Percentiles rank a stretch among this genome's conserved stretches.
Conservation (phyloP, 169 alveolate species). For the Babesia sp. region DNA sequence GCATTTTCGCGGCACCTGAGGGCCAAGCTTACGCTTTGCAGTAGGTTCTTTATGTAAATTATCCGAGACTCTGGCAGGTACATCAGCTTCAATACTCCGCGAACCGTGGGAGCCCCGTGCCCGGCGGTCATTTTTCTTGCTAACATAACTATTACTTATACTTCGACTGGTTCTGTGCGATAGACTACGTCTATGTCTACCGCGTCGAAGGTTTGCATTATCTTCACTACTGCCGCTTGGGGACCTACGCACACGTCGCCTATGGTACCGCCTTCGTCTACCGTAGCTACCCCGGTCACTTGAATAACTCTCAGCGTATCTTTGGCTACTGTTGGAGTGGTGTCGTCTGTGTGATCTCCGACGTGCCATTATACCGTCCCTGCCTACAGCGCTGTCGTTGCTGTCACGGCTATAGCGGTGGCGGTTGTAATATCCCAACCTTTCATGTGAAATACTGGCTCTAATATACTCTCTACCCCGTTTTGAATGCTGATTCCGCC, state of each 20-base stretch:
- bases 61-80: not conserved
- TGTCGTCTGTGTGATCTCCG: not conserved
- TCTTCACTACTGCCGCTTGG: not conserved
- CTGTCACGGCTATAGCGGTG: not conserved
- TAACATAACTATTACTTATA: not conserved
- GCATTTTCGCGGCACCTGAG: slow-evolving; percentile 35
- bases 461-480: no score
- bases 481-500: no score
- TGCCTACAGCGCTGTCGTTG: not conserved
- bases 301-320: not conserved
- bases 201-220: no score
- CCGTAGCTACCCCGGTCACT: not conserved
- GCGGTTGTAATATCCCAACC: no score
- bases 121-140: not conserved
- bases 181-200: no score
- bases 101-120: no score
- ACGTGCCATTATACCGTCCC: not conserved
- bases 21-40: slow-evolving; percentile 17
- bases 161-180: no score
- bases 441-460: no score
- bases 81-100: not conserved
- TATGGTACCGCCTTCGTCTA: not conserved
- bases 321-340: not conserved
- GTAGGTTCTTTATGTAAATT: not conserved
- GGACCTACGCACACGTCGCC: not conserved